Base-by-base conservation (phyloP, 176 grass and related monocot species). In the Musa troglodytarum region DNA sequence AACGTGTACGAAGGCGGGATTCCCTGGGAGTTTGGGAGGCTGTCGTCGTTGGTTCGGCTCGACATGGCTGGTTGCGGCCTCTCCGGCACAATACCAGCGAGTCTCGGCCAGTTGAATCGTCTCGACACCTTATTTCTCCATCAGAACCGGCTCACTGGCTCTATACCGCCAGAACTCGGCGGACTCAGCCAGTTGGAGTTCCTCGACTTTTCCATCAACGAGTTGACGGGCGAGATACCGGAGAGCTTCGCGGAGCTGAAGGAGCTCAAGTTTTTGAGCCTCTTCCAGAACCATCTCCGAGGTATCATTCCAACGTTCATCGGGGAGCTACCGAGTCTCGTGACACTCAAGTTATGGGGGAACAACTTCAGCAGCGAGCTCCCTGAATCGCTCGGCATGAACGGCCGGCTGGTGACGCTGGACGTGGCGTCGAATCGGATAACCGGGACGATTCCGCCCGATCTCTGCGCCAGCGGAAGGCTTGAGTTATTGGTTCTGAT, bases 191-290 rank as follows among this genome's bases (percentile, higher is more conserved):
- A 26, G n/a, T 75, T 98, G 19, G 6, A 54, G 9, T 91, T 86
- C 16, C 86, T 98, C 1, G 94, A 99, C 61, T 79, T 99, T 8
- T 99, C 95, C 74, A 74, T 81, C 26, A 99, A 99, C 81, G 88
- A 94, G 7, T 82, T 99, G 23, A 71, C 52, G 53, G 95, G 95
- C 43, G 91, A 86, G 84, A 89, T 99, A 13, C 95, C 95, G 0
- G 14, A 16, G 0, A 87, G 17, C 26, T 80, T 99, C 12, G 79
- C 81, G 10, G 78, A 55, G 7, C 77, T 92, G 9, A 81, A 78
- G 7, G 74, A 69, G 19, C 79, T 99, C 15, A 65, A 59, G 66
- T 86, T 99, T 0, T 68, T 99, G 11, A 89, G 83, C 79, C 78
- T 99, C 0, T 99, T 92, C 73, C 72, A 55, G 8, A 99, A 99